A percentile compares a stretch with the other conserved stretches of the same genome.
Conservation (phyloP, 495 filamentous ascomycete genomes). For the Penicillium crystallinum region DNA sequence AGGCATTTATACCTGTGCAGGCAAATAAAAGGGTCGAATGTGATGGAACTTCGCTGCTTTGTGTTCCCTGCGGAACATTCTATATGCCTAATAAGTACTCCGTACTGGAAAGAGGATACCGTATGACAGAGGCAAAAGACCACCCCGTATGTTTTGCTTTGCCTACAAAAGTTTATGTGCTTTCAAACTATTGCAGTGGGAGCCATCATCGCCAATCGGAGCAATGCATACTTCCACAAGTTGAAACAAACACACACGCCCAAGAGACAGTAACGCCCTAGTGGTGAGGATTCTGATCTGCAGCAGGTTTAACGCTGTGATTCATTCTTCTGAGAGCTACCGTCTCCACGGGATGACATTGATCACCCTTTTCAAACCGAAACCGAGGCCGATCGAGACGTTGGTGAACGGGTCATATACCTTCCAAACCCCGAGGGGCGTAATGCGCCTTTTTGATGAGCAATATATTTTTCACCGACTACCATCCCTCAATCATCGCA, state of each 20-base stretch:
- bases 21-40: slow-evolving; percentile 12
- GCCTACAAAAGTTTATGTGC: too few species aligned
- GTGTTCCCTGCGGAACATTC: slow-evolving; percentile 9
- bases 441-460: slow-evolving; percentile 18
- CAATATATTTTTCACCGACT: background rate
- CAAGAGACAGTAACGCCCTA: too few species aligned
- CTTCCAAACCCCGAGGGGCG: slow-evolving; percentile 2
- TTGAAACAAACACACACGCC: too few species aligned
- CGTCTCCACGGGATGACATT: background rate
- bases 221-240: background rate
- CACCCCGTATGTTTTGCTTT: background rate
- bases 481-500: background rate
- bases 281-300: too few species aligned
- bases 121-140: background rate
- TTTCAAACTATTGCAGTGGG: background rate
- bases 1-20: slow-evolving; percentile 10
- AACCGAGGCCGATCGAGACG: background rate
- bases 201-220: too few species aligned
- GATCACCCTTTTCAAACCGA: background rate
- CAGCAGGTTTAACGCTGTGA: too few species aligned
- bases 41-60: slow-evolving; percentile 9
- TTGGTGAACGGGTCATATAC: slow-evolving; percentile 5
- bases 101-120: background rate
- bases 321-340: too few species aligned
- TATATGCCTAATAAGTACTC: slow-evolving; percentile 4